A percentile compares a stretch with the other conserved stretches of the same genome.
Evolutionary conservation across 2,329 filamentous ascomycete genomes (phyloP).

Genomic region (Pseudogymnoascus sp.): DNA sequence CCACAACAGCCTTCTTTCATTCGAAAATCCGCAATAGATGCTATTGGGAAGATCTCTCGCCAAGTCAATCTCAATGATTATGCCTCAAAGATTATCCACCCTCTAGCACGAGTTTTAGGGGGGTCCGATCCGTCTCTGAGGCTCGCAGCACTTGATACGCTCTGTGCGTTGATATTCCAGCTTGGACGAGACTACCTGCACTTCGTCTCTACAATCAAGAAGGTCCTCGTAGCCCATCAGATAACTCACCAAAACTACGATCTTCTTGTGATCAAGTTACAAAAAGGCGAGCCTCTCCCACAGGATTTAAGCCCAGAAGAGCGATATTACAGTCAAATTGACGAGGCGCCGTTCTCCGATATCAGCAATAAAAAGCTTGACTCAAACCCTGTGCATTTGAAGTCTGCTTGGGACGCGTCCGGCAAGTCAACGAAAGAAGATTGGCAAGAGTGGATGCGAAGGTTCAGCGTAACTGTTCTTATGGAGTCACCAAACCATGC

Average conservation of each 20-base stretch:
- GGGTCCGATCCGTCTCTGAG: constrained; percentile 66
- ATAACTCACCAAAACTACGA: constrained; percentile 89
- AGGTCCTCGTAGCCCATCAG: constrained; percentile 68
- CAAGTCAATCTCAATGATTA: constrained; percentile 98
- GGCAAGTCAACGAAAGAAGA: constrained; percentile 97
- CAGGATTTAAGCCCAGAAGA: constrained; percentile 87
- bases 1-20: constrained; percentile 71
- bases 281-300: constrained; percentile 90
- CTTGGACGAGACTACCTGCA: constrained; percentile 91
- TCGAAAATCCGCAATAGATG: constrained; percentile 85
- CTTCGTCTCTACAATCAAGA: constrained; percentile 89
- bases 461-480: constrained; percentile 90
- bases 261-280: constrained; percentile 81
- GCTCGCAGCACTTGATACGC: constrained; percentile 78
- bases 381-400: constrained; percentile 95
- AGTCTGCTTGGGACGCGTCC: constrained; percentile 92
- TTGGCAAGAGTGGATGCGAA: constrained; percentile 97
- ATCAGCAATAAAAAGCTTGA: constrained; percentile 88
- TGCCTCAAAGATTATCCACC: constrained; percentile 92
- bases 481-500: constrained; percentile 96
- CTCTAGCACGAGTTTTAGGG: constrained; percentile 72
- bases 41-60: constrained; percentile 84
- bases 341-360: constrained; percentile 76
- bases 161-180: constrained; percentile 93
- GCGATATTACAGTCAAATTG: constrained; percentile 65